A percentile compares a stretch with the other conserved stretches of the same genome.
phyloP scores from a whole-genome alignment of 2,329 filamentous ascomycete genomes.

The Penicillium crustosum region DNA sequence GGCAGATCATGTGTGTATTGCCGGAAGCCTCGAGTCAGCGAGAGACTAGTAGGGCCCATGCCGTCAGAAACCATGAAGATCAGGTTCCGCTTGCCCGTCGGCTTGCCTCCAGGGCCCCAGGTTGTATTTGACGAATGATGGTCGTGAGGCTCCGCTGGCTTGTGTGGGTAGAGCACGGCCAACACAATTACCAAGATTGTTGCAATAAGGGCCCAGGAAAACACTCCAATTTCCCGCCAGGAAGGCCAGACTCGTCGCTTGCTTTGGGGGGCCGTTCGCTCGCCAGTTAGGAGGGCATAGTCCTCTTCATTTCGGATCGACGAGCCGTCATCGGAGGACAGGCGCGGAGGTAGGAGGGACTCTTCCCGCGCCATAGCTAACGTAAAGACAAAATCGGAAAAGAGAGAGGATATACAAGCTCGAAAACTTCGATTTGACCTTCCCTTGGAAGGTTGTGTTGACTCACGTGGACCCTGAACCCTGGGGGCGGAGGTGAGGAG shows the following conservation, averaged over 20 bases:
- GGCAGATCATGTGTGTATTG: constrained; percentile 75
- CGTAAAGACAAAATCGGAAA: background rate
- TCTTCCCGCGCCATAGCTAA: constrained; percentile 45
- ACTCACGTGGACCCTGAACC: constrained; percentile 3
- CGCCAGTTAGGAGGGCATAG: constrained; percentile 61
- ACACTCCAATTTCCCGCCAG: constrained; percentile 73
- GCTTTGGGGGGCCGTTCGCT: constrained; percentile 38
- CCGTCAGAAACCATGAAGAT: constrained; percentile 99
- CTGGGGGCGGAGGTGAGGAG: constrained; percentile 4
- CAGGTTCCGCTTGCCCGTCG: constrained; percentile 77
- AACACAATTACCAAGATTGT: constrained; percentile 77
- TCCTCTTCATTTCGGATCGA: constrained; percentile 59
- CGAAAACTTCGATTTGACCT: background rate
- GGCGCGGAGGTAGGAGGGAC: constrained; percentile 55
- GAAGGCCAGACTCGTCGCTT: constrained; percentile 51
- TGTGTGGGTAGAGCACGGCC: constrained; percentile 75
- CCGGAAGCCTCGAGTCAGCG: constrained; percentile 80
- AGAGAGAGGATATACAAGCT: background rate
- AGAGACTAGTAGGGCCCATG: constrained; percentile 92
- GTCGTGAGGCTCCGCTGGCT: constrained; percentile 46
- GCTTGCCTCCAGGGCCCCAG: constrained; percentile 44
- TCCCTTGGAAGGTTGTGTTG: background rate
- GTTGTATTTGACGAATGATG: constrained; percentile 26
- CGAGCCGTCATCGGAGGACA: constrained; percentile 56
- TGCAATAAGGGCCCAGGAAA: constrained; percentile 78